A percentile compares a stretch with the other conserved stretches of the same genome.
phyloP scores from a whole-genome alignment of 805 yeast species.

The Pichia exigua region DNA sequence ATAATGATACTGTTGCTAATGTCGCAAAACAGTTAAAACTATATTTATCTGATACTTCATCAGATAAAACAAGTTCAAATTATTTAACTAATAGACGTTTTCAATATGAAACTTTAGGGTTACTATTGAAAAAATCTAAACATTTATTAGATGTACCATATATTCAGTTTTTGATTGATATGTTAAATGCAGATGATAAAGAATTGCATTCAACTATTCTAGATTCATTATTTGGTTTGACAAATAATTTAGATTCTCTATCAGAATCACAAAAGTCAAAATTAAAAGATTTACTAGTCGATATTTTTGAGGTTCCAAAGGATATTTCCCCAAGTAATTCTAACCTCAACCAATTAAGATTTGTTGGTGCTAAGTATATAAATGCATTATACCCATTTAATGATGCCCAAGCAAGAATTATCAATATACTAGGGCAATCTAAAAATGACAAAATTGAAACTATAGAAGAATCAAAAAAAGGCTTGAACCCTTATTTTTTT shows the following conservation, averaged over 20 bases:
- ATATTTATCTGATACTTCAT: conserved; percentile 28
- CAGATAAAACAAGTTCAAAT: conserved; percentile 29
- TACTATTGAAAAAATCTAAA: conserved; percentile 43
- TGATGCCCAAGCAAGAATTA: conserved; percentile 58
- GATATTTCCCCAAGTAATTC: neutral
- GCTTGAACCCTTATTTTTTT: conserved; percentile 64
- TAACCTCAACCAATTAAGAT: conserved; percentile 37
- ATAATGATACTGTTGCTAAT: conserved; percentile 30
- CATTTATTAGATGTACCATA: conserved; percentile 40
- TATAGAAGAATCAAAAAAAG: conserved; percentile 70
- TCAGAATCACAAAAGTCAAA: conserved; percentile 31
- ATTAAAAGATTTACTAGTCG: conserved; percentile 32
- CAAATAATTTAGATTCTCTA: conserved; percentile 39
- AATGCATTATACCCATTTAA: conserved; percentile 58
- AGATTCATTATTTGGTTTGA: conserved; percentile 56
- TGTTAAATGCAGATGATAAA: conserved; percentile 53
- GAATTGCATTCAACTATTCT: conserved; percentile 65
- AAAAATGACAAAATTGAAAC: conserved; percentile 58
- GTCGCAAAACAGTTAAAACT: conserved; percentile 49
- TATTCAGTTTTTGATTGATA: conserved; percentile 61
- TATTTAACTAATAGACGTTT: conserved; percentile 42
- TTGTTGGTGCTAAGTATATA: conserved; percentile 54
- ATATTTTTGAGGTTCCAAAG: conserved; percentile 25
- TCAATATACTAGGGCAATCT: conserved; percentile 55
- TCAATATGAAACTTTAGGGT: conserved; percentile 76